Evolutionary conservation across 139 green algal genomes (phyloP).

Genomic region (Coccomyxa sp.): DNA sequence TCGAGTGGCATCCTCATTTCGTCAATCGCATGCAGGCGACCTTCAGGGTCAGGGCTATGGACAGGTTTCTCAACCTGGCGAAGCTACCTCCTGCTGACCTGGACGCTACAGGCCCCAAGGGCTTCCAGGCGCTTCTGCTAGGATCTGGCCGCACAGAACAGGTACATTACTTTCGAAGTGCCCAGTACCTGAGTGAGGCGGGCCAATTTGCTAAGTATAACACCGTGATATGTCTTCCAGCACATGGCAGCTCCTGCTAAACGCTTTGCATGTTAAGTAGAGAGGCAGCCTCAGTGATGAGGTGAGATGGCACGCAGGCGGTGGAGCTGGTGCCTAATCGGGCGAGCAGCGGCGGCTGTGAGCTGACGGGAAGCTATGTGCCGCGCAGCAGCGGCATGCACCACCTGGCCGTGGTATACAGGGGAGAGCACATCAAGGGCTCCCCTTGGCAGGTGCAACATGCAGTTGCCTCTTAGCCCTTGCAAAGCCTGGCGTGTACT

Average conservation of each 20-base stretch:
- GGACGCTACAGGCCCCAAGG: neutral
- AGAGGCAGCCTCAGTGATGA: neutral
- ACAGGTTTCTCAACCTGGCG: constrained; percentile 19
- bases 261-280: too few relatives aligned
- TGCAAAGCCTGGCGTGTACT: too few relatives aligned
- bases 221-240: too few relatives aligned
- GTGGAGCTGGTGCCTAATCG: neutral
- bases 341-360: neutral
- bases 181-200: too few relatives aligned
- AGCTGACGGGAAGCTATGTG: neutral
- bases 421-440: constrained; percentile 14
- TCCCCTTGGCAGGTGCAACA: constrained; percentile 11
- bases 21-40: constrained; percentile 6
- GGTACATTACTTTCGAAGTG: too few relatives aligned
- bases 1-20: too few relatives aligned
- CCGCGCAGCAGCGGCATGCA: neutral
- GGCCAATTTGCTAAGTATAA: too few relatives aligned
- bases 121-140: neutral
- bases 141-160: neutral
- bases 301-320: neutral
- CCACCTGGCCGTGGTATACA: constrained; percentile 8
- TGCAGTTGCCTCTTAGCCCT: neutral
- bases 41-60: constrained; percentile 12
- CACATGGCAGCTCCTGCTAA: too few relatives aligned
- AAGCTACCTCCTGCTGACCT: neutral